Percentiles rank a stretch among this genome's conserved stretches.
Conservation (phyloP, 495 filamentous ascomycete genomes). For the Penicillium pulvis region DNA sequence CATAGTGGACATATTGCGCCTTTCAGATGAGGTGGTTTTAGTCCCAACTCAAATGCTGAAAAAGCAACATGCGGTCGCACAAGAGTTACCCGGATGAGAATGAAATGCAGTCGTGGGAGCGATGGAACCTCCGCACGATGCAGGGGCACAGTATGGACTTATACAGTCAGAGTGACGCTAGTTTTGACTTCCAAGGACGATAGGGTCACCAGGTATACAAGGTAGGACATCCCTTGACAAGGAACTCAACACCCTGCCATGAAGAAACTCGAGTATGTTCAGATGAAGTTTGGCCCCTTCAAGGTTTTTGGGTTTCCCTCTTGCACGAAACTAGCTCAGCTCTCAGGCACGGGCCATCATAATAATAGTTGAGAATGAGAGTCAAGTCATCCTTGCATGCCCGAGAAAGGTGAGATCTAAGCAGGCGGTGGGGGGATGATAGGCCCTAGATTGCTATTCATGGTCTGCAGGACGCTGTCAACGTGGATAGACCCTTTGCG, state of each 20-base stretch:
- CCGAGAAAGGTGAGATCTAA: conserved; percentile 23
- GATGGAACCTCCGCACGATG: conserved; percentile 17
- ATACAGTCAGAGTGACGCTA: conserved; percentile 31
- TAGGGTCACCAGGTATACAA: conserved; percentile 26
- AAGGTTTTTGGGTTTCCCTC: conserved; percentile 11
- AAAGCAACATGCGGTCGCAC: conserved; percentile 31
- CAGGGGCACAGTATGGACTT: conserved; percentile 35
- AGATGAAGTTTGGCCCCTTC: conserved; percentile 22
- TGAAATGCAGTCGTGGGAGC: conserved; percentile 22
- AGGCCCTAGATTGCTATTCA: conserved; percentile 21
- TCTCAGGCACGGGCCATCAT: conserved; percentile 29
- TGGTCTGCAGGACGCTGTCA: conserved; percentile 28
- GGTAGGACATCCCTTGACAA: conserved; percentile 31
- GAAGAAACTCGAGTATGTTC: conserved; percentile 25
- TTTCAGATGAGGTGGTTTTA: conserved; percentile 15
- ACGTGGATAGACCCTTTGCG: conserved; percentile 28
- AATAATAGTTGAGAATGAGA: conserved; percentile 34
- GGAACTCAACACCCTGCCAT: conserved; percentile 24
- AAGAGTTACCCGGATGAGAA: conserved; percentile 27
- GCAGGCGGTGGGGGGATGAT: conserved; percentile 13
- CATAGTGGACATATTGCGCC: conserved; percentile 29
- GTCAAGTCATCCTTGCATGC: conserved; percentile 34
- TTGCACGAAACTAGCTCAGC: conserved; percentile 22
- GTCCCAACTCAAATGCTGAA: conserved; percentile 14
- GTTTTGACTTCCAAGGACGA: conserved; percentile 18